Conservation (phyloP, 2,329 filamentous ascomycete species). For the Albophoma yamanashiensis region DNA sequence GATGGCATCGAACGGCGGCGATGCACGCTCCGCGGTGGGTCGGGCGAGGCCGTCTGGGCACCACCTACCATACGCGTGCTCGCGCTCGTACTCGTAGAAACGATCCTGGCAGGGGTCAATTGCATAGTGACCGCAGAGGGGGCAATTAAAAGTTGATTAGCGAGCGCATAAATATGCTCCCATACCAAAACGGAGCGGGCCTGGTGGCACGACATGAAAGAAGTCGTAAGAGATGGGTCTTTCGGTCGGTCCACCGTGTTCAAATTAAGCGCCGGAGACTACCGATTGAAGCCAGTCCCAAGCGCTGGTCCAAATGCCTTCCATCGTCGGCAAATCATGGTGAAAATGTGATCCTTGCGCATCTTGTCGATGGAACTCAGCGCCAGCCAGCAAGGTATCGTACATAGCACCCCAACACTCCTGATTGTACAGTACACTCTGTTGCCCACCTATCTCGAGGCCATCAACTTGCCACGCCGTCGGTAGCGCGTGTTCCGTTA, state of each 20-base stretch:
- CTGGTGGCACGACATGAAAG: background rate
- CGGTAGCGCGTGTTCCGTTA: background rate
- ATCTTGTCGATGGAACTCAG: background rate
- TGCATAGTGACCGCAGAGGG: background rate
- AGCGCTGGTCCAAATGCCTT: background rate
- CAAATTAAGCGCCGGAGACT: background rate
- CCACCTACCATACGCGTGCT: background rate
- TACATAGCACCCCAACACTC: background rate
- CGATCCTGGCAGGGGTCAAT: background rate
- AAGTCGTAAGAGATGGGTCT: background rate
- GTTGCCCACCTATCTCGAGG: background rate
- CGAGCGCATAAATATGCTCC: background rate
- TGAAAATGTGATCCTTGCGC: background rate
- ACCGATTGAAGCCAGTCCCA: background rate
- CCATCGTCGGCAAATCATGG: background rate
- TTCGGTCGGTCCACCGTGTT: background rate
- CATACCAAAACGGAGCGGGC: background rate
- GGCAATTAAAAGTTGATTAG: background rate
- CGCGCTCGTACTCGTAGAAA: no score
- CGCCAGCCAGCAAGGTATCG: background rate
- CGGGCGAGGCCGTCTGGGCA: background rate
- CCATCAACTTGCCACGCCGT: background rate
- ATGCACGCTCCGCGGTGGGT: background rate
- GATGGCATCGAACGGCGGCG: conserved; percentile 1
- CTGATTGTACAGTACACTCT: background rate